Percentiles rank a stretch among this genome's conserved stretches.
phyloP scores from a whole-genome alignment of 1,284 basidiomycete species.

The Puccinia coronata region DNA sequence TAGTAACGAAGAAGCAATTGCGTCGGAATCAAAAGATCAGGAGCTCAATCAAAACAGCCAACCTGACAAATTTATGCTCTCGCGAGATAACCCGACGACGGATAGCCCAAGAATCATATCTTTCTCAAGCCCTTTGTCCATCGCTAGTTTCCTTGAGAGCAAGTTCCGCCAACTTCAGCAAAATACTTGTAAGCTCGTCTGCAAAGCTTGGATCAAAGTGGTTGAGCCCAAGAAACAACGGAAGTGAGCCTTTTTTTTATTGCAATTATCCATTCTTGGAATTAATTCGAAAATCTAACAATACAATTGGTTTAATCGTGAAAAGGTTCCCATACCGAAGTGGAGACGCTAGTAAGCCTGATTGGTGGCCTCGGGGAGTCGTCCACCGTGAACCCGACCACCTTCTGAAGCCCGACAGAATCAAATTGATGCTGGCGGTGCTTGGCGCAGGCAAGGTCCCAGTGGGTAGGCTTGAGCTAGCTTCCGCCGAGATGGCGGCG shows the following conservation, averaged over 20 bases:
- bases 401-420: constrained; percentile 61
- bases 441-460: constrained; percentile 59
- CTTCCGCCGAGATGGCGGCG: constrained; percentile 62
- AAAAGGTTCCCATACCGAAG: constrained; percentile 62
- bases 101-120: constrained; percentile 50
- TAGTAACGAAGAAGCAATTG: not conserved
- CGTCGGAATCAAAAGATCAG: not conserved
- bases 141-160: constrained; percentile 57
- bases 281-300: constrained; percentile 19
- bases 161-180: constrained; percentile 61
- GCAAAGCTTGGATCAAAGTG: constrained; percentile 64
- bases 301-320: not conserved
- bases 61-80: not conserved
- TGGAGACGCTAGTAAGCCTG: constrained; percentile 62
- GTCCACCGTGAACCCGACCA: constrained; percentile 65
- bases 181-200: constrained; percentile 63
- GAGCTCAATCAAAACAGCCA: constrained; percentile 1
- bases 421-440: constrained; percentile 61
- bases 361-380: constrained; percentile 64
- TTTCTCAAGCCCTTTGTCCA: constrained; percentile 27
- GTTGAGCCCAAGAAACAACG: constrained; percentile 65
- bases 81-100: constrained; percentile 30
- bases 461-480: constrained; percentile 62
- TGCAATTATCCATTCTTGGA: not conserved
- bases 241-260: constrained; percentile 54